Conservation (phyloP, 495 filamentous ascomycete genomes). For the Evernia prunastri region DNA sequence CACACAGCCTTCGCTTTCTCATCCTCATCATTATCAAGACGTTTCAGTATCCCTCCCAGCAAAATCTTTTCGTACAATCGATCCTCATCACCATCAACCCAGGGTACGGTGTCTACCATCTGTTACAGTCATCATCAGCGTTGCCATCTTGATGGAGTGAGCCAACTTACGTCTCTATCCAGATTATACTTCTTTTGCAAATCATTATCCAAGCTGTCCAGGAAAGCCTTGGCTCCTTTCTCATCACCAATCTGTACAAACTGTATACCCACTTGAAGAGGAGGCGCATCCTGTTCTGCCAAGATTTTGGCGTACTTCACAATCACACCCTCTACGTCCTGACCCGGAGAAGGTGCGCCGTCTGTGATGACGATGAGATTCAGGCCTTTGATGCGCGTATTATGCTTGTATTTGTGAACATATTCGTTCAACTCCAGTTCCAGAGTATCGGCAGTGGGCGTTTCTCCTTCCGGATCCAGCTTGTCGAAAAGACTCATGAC, state of each 20-base stretch:
- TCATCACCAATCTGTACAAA: conserved; percentile 92
- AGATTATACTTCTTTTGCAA: conserved; percentile 31
- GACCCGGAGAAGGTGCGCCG: conserved; percentile 63
- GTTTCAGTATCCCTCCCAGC: conserved; percentile 16
- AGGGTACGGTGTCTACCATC: conserved; percentile 22
- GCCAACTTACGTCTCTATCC: conserved; percentile 19
- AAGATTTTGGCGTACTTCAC: conserved; percentile 58
- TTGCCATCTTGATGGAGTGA: background rate
- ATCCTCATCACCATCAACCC: conserved; percentile 8
- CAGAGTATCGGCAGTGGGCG: conserved; percentile 67
- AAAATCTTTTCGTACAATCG: conserved; percentile 18
- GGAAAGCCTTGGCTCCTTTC: conserved; percentile 49
- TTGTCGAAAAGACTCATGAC: conserved; percentile 59
- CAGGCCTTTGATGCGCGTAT: conserved; percentile 51
- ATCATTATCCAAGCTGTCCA: conserved; percentile 71
- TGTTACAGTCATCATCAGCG: background rate
- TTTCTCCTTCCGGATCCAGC: conserved; percentile 57
- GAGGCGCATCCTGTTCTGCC: conserved; percentile 60
- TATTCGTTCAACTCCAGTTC: conserved; percentile 70
- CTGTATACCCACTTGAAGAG: conserved; percentile 85
- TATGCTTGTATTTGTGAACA: conserved; percentile 35
- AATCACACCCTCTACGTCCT: conserved; percentile 64
- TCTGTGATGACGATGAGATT: conserved; percentile 94
- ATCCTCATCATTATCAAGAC: conserved; percentile 15
- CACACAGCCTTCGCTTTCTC: background rate